Conservation (phyloP, 768 basidiomycete species). For the Pulveroboletus sp. region DNA sequence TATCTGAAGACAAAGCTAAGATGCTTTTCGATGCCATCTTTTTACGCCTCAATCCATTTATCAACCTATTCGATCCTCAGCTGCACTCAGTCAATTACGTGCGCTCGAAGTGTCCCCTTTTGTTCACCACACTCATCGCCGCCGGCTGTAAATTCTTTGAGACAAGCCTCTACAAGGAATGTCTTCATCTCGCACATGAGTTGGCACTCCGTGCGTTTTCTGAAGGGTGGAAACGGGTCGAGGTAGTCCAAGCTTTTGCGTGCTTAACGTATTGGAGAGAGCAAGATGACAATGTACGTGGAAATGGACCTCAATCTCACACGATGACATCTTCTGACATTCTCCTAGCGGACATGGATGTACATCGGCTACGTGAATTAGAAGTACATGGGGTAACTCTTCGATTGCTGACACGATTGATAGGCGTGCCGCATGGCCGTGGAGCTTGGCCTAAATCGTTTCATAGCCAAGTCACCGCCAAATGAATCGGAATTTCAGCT, state of each 20-base stretch:
- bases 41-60: constrained; percentile 82
- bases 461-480: constrained; percentile 47
- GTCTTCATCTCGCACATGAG: constrained; percentile 69
- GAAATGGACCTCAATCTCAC: constrained; percentile 3
- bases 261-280: constrained; percentile 90
- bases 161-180: constrained; percentile 59
- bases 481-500: constrained; percentile 63
- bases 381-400: not conserved
- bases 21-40: constrained; percentile 76
- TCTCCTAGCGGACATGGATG: constrained; percentile 70
- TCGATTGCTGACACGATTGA: constrained; percentile 1
- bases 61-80: constrained; percentile 85
- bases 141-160: constrained; percentile 83
- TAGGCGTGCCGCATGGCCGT: constrained; percentile 88
- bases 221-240: constrained; percentile 75
- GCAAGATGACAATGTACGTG: constrained; percentile 72
- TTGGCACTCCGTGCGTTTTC: constrained; percentile 75
- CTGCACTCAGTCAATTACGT: constrained; percentile 79
- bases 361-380: constrained; percentile 73
- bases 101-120: constrained; percentile 72
- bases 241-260: constrained; percentile 85
- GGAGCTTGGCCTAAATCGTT: constrained; percentile 76
- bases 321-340: constrained; percentile 13
- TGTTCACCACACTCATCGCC: constrained; percentile 83
- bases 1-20: constrained; percentile 66